These are phyloP conservation scores for Metroxylon sagu DNA, from an alignment of 176 grass and related monocot genomes.

Conservation along the genomic window DNA sequence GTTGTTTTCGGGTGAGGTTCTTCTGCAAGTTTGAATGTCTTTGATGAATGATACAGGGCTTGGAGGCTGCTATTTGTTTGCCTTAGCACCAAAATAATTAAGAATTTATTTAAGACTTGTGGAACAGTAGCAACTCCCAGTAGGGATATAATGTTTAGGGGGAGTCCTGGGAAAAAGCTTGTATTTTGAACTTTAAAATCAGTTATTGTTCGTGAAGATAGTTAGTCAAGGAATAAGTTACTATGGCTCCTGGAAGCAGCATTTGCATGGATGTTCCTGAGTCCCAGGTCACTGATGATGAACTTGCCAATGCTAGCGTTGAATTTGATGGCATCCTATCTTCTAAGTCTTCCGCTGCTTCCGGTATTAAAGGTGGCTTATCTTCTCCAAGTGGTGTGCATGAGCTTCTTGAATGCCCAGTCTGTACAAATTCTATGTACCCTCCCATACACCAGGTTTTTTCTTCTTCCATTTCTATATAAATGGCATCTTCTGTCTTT, in stretches of 20 bases:
- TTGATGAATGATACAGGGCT: too few species aligned
- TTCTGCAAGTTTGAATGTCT: too few species aligned
- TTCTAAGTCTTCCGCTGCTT: constrained; percentile 30
- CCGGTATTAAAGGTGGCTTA: constrained; percentile 29
- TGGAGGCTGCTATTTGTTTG: too few species aligned
- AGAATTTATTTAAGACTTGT: too few species aligned
- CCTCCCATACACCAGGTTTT: constrained; percentile 61
- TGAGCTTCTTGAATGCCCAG: constrained; percentile 53
- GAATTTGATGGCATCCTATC: constrained; percentile 27
- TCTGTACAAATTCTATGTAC: constrained; percentile 58
- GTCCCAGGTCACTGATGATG: constrained; percentile 32
- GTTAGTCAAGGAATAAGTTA: neutral
- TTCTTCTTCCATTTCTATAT: neutral
- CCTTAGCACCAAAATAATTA: too few species aligned
- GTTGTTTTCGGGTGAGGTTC: too few species aligned
- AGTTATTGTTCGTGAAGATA: too few species aligned
- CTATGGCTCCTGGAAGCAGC: constrained; percentile 47
- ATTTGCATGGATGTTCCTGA: constrained; percentile 33
- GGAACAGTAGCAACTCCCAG: too few species aligned
- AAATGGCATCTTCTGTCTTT: too few species aligned
- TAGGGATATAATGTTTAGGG: too few species aligned
- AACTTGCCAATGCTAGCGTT: constrained; percentile 23
- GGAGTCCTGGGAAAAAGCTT: too few species aligned
- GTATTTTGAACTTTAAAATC: too few species aligned
- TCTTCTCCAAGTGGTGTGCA: constrained; percentile 41